Evolutionary conservation across 2,329 filamentous ascomycete species (phyloP), one percentile per base, ranked within the genome.

Genomic region (Pseudocercospora eumusae): DNA sequence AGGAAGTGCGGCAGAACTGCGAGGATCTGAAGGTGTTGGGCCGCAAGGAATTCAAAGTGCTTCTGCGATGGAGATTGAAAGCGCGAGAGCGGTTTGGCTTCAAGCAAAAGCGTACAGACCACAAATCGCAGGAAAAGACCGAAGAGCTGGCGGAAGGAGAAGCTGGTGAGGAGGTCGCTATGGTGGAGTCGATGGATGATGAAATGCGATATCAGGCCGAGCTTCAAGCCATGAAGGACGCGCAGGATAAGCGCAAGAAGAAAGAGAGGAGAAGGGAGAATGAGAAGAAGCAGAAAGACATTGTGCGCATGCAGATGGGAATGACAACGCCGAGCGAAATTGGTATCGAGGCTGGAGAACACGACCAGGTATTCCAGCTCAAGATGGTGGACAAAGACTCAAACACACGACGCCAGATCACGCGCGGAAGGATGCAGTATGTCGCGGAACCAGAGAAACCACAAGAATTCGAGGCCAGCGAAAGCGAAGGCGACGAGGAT

Each of bases 251-350:
- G 21, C 87, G 88, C 69, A 93, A 88, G 77, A 96, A 92, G 79
- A 89, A 92, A 70, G 90, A 96, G 71, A 86, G 89, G 68, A 85
- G 93, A 67, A 90, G 84, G 70, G 92, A 96, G 63, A 99, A 99
- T 68, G 95, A 99, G 76, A 87, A 87, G 76, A 98, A 96, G 77
- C 91, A 95, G 69, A 95, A 91, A 69, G 95, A 98, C 67, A 92
- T 98, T 63, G 83, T 96, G n/a, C 88, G 95, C 33, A 89, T 99
- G 89, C 95, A 99, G 77, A 87, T 99, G 81, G 89, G 97, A 79
- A 99, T 99, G 95, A 89, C 88, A 1, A 90, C 92, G 0, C 95
- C 95, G 7, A 95, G 92, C 82, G 95, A 99, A 67, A 96, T 99
- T 66, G 95, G 95, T 71, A 85, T 96, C 79, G 95, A 75, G 44